Evolutionary conservation across 2,329 filamentous ascomycete genomes (phyloP).

Genomic region (Pseudogymnoascus pannorum): DNA sequence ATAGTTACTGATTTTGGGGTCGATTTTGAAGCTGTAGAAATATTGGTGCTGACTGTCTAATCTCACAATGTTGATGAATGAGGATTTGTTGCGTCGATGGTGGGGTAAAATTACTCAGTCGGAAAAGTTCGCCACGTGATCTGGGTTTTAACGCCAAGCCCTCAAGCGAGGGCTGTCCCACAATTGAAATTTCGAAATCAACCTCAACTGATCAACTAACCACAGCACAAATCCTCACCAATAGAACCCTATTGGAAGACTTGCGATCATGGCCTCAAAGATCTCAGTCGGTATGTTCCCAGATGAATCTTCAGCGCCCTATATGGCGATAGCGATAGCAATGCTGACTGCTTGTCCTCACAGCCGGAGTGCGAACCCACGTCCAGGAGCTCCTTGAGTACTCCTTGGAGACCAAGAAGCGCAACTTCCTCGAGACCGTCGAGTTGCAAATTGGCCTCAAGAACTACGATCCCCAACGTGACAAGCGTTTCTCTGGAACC

Average conservation of each 20-base stretch:
- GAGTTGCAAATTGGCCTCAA: constrained; percentile 89
- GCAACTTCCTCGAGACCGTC: constrained; percentile 95
- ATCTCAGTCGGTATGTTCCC: constrained; percentile 62
- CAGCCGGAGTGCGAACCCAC: constrained; percentile 93
- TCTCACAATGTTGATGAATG: neutral
- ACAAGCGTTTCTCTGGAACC: constrained; percentile 99
- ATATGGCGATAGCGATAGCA: neutral
- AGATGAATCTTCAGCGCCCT: constrained; percentile 1
- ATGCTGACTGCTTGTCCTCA: constrained; percentile 33
- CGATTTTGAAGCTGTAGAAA: neutral
- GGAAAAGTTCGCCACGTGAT: constrained; percentile 6
- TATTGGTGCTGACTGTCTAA: neutral
- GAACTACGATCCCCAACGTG: constrained; percentile 99
- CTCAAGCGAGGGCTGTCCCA: constrained; percentile 6
- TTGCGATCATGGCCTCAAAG: constrained; percentile 73
- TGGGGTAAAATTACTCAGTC: neutral
- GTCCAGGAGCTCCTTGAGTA: constrained; percentile 91
- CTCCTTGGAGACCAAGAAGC: constrained; percentile 92
- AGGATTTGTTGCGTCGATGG: neutral
- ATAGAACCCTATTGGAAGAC: constrained; percentile 74
- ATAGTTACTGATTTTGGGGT: neutral
- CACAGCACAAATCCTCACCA: constrained; percentile 55
- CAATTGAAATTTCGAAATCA: constrained; percentile 10
- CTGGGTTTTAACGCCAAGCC: neutral
- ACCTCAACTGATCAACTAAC: constrained; percentile 12